Evolutionary conservation across 768 basidiomycete species (phyloP).

Genomic region (Tricholomella constricta): DNA sequence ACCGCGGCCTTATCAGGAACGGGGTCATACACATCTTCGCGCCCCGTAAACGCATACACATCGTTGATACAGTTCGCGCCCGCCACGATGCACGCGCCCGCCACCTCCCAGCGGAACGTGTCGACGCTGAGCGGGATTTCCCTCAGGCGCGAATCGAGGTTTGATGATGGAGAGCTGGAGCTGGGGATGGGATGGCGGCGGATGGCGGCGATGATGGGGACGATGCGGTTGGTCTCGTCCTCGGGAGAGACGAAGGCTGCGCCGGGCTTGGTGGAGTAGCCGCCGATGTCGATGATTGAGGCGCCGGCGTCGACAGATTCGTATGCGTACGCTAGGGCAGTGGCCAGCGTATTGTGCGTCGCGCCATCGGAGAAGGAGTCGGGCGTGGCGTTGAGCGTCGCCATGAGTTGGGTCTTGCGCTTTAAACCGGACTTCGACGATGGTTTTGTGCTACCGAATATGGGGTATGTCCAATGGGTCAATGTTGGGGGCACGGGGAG

Average conservation of each 20-base stretch:
- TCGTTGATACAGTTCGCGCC: conserved; percentile 97
- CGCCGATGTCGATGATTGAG: conserved; percentile 88
- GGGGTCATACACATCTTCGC: conserved; percentile 45
- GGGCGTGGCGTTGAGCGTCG: conserved; percentile 89
- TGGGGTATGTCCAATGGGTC: conserved; percentile 51
- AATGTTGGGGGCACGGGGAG: conserved; percentile 46
- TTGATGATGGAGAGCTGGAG: not conserved
- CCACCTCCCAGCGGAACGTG: conserved; percentile 86
- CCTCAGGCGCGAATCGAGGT: conserved; percentile 5
- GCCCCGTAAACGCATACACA: conserved; percentile 79
- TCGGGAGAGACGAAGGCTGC: conserved; percentile 63
- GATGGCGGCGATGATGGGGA: conserved; percentile 68
- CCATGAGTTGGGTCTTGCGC: conserved; percentile 76
- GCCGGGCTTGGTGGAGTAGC: conserved; percentile 88
- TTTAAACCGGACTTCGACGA: conserved; percentile 3
- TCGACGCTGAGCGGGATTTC: conserved; percentile 75
- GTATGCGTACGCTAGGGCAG: conserved; percentile 55
- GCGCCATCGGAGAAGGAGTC: conserved; percentile 96
- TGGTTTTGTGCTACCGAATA: conserved; percentile 14
- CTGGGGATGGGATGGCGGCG: not conserved
- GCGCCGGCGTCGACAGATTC: conserved; percentile 58
- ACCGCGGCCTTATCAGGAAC: conserved; percentile 31
- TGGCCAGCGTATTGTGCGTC: conserved; percentile 47
- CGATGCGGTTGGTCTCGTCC: conserved; percentile 74
- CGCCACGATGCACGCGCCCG: conserved; percentile 68